Percentiles rank a stretch among this genome's conserved stretches.
These are phyloP conservation scores for Phyllosticta citribraziliensis DNA, from an alignment of 2,329 filamentous ascomycete species.

Conservation along the genomic window DNA sequence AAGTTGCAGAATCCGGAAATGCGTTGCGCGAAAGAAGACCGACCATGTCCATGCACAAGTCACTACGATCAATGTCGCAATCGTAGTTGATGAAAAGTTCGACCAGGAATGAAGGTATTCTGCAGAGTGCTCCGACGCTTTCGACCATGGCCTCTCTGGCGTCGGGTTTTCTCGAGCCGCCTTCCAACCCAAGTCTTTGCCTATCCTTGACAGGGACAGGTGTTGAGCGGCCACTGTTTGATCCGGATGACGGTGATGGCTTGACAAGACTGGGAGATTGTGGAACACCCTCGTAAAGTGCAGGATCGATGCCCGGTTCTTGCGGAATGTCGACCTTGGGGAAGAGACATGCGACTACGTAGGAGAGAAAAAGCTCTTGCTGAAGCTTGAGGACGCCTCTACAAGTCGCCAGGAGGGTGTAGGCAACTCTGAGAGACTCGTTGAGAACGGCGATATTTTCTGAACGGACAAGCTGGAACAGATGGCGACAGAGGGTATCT, in stretches of 20 bases:
- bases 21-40: slow-evolving; percentile 88
- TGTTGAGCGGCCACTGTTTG: slow-evolving; percentile 69
- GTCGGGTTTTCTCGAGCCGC: slow-evolving; percentile 84
- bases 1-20: slow-evolving; percentile 92
- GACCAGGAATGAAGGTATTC: slow-evolving; percentile 89
- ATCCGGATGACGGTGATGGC: slow-evolving; percentile 43
- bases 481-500: slow-evolving; percentile 82
- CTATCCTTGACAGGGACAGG: slow-evolving; percentile 88
- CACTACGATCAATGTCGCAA: slow-evolving; percentile 81
- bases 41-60: slow-evolving; percentile 92
- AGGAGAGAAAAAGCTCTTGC: slow-evolving; percentile 91
- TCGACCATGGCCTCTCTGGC: slow-evolving; percentile 98
- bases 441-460: slow-evolving; percentile 94
- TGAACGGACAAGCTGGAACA: slow-evolving; percentile 92
- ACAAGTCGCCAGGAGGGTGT: slow-evolving; percentile 84
- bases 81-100: slow-evolving; percentile 98
- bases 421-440: slow-evolving; percentile 83
- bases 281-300: slow-evolving; percentile 85
- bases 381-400: slow-evolving; percentile 86
- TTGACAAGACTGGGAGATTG: slow-evolving; percentile 83
- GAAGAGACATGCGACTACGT: slow-evolving; percentile 87
- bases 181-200: slow-evolving; percentile 85
- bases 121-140: slow-evolving; percentile 79
- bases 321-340: slow-evolving; percentile 88
- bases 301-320: slow-evolving; percentile 82